Conservation (phyloP, 1,284 basidiomycete genomes). For the Irpex lacteus region DNA sequence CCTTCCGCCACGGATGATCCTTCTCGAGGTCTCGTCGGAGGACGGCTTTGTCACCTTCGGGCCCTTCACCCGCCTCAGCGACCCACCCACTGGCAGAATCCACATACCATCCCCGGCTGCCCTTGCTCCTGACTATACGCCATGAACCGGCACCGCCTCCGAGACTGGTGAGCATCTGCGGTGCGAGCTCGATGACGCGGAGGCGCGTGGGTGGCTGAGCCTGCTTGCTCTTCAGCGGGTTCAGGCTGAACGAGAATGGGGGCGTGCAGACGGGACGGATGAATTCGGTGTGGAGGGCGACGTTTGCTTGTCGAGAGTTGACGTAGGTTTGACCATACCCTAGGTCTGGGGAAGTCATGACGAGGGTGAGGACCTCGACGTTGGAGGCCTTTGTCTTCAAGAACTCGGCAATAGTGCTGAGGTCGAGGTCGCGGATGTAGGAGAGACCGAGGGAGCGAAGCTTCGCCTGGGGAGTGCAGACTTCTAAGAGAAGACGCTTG, state of each 20-base stretch:
- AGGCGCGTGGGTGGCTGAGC: conserved; percentile 67
- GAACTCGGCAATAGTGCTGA: conserved; percentile 71
- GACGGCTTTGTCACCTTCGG: conserved; percentile 19
- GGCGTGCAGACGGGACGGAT: conserved; percentile 78
- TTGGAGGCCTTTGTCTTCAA: conserved; percentile 67
- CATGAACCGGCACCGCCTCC: conserved; percentile 80
- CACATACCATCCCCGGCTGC: conserved; percentile 94
- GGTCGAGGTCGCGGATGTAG: conserved; percentile 72
- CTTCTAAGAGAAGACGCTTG: conserved; percentile 53
- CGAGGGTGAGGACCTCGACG: conserved; percentile 85
- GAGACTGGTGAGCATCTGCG: conserved; percentile 69
- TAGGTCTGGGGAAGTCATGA: conserved; percentile 76
- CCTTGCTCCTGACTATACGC: conserved; percentile 89
- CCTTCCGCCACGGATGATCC: conserved; percentile 64
- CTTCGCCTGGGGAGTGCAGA: conserved; percentile 66
- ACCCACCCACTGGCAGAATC: conserved; percentile 86
- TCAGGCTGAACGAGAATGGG: conserved; percentile 66
- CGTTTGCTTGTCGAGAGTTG: conserved; percentile 52
- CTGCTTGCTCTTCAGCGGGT: conserved; percentile 28
- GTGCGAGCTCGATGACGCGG: conserved; percentile 85
- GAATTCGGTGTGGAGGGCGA: conserved; percentile 66
- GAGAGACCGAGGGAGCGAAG: conserved; percentile 89
- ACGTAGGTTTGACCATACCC: conserved; percentile 47
- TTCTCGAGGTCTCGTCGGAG: conserved; percentile 61
- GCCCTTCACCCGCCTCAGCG: conserved; percentile 7